Conservation (phyloP, 176 grass and related monocot species). For the Tillandsia fasciculata region DNA sequence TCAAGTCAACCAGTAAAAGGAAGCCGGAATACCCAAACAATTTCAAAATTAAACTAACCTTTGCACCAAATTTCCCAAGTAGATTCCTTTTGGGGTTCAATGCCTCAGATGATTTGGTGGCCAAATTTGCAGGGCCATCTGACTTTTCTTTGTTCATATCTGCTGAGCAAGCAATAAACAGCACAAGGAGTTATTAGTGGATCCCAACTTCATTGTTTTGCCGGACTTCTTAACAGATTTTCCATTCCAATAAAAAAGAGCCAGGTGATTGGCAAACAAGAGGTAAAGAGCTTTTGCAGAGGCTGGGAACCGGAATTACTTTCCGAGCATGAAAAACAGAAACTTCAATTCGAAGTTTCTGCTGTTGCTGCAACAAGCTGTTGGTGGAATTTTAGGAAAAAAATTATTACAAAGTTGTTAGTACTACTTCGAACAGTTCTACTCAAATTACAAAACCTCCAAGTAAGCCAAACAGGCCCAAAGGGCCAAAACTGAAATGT, state of each 20-base stretch:
- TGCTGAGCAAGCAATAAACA: neutral
- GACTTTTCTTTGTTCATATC: neutral
- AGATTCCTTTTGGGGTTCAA: slow-evolving; percentile 17
- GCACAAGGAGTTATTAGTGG: neutral
- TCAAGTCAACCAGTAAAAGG: slow-evolving; percentile 1
- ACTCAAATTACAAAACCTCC: too few relatives aligned
- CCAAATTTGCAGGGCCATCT: neutral
- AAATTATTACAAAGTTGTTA: too few relatives aligned
- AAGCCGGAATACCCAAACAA: neutral
- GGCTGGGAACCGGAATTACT: neutral
- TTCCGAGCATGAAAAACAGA: too few relatives aligned
- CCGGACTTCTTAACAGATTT: too few relatives aligned
- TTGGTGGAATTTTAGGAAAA: neutral
- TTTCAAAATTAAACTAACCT: slow-evolving; percentile 30
- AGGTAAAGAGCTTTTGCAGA: too few relatives aligned
- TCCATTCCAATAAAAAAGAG: too few relatives aligned
- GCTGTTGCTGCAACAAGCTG: neutral
- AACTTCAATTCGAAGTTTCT: too few relatives aligned
- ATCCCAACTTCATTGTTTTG: neutral
- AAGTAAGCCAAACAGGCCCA: too few relatives aligned
- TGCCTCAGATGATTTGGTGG: slow-evolving; percentile 17
- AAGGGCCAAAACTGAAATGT: too few relatives aligned
- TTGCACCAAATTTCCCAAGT: slow-evolving; percentile 33
- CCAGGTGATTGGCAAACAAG: too few relatives aligned
- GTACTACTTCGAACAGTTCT: too few relatives aligned